phyloP scores from a whole-genome alignment of 2,329 filamentous ascomycete species.

The Zymoseptoria tritici region DNA sequence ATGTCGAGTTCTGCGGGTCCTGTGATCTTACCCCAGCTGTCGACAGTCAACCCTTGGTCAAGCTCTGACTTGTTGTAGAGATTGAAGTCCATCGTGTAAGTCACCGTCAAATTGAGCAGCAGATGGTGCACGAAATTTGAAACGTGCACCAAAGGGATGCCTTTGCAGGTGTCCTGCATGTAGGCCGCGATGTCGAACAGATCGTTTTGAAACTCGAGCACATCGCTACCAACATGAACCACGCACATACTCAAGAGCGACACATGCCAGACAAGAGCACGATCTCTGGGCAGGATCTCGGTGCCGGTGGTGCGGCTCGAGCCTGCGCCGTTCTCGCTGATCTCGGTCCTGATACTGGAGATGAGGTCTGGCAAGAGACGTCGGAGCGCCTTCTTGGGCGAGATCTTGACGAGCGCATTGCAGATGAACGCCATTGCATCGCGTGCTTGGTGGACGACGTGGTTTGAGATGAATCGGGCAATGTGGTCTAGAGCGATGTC shows the following conservation, averaged over 20 bases:
- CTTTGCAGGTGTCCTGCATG: constrained; percentile 94
- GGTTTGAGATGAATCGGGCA: constrained; percentile 80
- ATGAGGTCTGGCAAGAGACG: constrained; percentile 85
- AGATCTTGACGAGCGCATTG: constrained; percentile 91
- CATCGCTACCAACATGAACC: constrained; percentile 86
- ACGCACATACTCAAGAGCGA: constrained; percentile 98
- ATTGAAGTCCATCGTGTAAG: constrained; percentile 83
- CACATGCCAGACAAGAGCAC: constrained; percentile 91
- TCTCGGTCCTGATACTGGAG: constrained; percentile 88
- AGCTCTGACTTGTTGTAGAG: constrained; percentile 76
- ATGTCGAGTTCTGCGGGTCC: constrained; percentile 70
- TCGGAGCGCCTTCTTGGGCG: constrained; percentile 86
- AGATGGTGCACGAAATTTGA: constrained; percentile 98
- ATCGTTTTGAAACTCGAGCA: constrained; percentile 80
- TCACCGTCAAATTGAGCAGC: constrained; percentile 86
- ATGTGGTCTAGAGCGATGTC: constrained; percentile 89
- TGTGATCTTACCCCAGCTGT: constrained; percentile 78
- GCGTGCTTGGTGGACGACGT: constrained; percentile 92
- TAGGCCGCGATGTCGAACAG: constrained; percentile 86
- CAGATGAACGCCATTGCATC: constrained; percentile 99
- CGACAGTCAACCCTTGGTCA: constrained; percentile 61
- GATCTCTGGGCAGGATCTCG: constrained; percentile 85
- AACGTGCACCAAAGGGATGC: constrained; percentile 88
- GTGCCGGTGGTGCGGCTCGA: constrained; percentile 89
- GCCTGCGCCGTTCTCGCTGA: constrained; percentile 91